Percentiles rank a stretch among this genome's conserved stretches.
Conservation (phyloP, 164 flowering plant species). For the Vitis cinerea region DNA sequence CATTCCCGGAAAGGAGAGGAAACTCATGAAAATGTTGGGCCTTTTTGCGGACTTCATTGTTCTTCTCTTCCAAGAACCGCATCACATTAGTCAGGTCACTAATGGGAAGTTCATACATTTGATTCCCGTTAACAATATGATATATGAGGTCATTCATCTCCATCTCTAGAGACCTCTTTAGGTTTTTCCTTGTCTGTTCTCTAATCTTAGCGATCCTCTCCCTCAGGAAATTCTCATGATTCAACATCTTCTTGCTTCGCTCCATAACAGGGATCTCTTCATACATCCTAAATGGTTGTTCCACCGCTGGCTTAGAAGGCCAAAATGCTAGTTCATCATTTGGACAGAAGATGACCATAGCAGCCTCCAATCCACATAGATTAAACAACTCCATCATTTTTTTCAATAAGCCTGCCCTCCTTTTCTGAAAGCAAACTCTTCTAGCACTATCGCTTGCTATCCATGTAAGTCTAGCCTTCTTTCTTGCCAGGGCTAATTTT, state of each 20-base stretch:
- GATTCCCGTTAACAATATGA: constrained; percentile 6
- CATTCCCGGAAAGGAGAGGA: not conserved
- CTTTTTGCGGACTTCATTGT: constrained; percentile 11
- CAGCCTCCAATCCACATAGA: constrained; percentile 25
- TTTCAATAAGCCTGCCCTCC: constrained; percentile 25
- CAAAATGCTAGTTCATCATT: constrained; percentile 22
- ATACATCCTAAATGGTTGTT: constrained; percentile 6
- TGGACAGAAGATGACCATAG: constrained; percentile 21
- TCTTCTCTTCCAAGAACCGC: constrained; percentile 17
- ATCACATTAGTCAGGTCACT: constrained; percentile 17
- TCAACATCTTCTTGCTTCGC: constrained; percentile 19
- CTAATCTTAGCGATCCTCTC: constrained; percentile 16
- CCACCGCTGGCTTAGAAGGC: constrained; percentile 14
- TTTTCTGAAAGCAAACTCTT: constrained; percentile 27
- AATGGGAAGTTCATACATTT: not conserved
- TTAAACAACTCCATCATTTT: constrained; percentile 30
- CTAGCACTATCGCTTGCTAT: constrained; percentile 27
- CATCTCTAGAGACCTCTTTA: constrained; percentile 14
- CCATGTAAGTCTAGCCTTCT: constrained; percentile 29
- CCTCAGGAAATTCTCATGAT: constrained; percentile 23
- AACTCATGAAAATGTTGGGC: not conserved
- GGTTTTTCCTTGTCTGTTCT: constrained; percentile 9
- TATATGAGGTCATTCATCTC: constrained; percentile 17
- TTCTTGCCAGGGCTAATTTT: constrained; percentile 25
- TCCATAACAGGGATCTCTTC: constrained; percentile 18